Conservation (phyloP, 169 alveolate genomes). For the Plasmodium fragile region DNA sequence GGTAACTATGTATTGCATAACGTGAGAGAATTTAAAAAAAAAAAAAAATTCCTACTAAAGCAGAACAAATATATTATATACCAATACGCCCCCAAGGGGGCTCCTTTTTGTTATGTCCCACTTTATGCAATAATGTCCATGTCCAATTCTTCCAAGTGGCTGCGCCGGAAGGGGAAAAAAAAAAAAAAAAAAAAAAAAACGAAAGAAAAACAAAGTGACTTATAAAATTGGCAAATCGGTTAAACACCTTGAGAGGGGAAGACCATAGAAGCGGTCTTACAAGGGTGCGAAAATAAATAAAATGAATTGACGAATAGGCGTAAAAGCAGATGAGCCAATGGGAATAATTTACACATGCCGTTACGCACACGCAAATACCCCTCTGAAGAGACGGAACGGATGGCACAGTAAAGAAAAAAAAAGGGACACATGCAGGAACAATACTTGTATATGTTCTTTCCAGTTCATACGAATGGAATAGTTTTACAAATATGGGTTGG, state of each 20-base stretch:
- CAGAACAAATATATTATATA: background rate
- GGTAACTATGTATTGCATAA: background rate
- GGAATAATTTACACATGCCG: background rate
- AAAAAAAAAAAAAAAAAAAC: background rate
- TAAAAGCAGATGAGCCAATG: background rate
- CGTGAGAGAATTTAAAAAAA: background rate
- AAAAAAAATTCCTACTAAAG: background rate
- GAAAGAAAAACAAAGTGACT: background rate
- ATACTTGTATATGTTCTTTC: background rate
- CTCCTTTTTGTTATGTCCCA: background rate
- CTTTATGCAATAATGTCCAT: background rate
- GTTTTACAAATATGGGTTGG: background rate
- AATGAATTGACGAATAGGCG: background rate
- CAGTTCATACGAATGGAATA: background rate
- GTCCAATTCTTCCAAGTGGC: background rate
- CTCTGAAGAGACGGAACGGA: background rate
- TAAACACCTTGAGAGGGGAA: background rate
- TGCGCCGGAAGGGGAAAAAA: background rate
- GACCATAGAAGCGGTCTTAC: background rate
- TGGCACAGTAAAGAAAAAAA: background rate
- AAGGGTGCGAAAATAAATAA: background rate
- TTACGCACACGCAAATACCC: background rate
- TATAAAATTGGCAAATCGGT: background rate
- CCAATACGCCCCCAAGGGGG: background rate
- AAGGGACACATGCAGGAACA: background rate